Conservation (phyloP, 257 asterid genomes). For the Solanum pennellii region DNA sequence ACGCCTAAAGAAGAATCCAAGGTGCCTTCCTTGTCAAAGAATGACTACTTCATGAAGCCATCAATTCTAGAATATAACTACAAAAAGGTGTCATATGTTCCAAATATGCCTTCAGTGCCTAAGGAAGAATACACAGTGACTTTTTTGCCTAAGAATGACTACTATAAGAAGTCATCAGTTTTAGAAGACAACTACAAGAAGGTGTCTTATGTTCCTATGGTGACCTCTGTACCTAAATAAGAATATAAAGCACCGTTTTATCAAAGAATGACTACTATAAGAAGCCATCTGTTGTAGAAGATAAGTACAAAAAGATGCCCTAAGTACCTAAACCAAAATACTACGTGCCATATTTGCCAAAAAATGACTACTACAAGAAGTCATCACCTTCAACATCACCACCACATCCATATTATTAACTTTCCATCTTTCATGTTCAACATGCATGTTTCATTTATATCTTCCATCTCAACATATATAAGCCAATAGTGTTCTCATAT, state of each 20-base stretch:
- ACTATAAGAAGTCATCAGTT: background rate
- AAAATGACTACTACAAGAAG: background rate
- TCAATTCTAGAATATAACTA: background rate
- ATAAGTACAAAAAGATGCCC: background rate
- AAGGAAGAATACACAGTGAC: background rate
- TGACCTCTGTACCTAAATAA: fast-evolving
- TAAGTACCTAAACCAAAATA: background rate
- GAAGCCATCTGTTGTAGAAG: background rate
- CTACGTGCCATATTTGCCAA: background rate
- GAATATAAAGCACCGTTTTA: background rate
- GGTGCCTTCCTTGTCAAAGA: background rate
- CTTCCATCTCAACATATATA: no score
- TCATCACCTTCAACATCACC: no score
- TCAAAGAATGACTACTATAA: background rate
- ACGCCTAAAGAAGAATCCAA: background rate
- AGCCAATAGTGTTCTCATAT: no score
- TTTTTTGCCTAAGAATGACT: background rate
- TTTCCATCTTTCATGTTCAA: no score
- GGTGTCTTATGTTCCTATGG: background rate
- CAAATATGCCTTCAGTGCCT: background rate
- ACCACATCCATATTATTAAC: no score
- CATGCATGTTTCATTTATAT: no score
- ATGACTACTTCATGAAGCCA: background rate
- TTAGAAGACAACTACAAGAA: no score
- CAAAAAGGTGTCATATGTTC: background rate